Percentiles rank a stretch among this genome's conserved stretches.
Evolutionary conservation across 805 yeast species (phyloP).

Genomic region (Ogataea parapolymorpha): DNA sequence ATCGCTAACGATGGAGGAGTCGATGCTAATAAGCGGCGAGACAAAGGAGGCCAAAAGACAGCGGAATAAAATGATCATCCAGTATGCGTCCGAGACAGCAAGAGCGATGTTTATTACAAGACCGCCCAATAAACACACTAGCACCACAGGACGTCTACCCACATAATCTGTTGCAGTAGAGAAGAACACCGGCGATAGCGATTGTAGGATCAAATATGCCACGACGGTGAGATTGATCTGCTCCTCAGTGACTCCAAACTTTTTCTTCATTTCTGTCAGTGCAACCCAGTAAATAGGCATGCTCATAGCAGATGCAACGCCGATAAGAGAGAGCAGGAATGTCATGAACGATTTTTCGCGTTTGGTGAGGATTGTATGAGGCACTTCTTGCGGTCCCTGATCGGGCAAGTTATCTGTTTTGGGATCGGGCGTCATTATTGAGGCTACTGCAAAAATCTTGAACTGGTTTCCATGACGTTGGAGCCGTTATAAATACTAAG

Average conservation of each 20-base stretch:
- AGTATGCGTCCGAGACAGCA: conserved; percentile 54
- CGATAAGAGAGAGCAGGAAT: conserved; percentile 41
- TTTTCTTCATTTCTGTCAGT: conserved; percentile 49
- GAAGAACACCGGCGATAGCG: conserved; percentile 66
- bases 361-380: conserved; percentile 44
- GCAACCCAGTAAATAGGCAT: conserved; percentile 83
- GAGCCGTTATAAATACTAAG: too few species aligned
- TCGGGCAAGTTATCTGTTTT: neutral
- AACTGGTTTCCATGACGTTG: too few species aligned
- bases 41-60: conserved; percentile 77
- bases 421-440: neutral
- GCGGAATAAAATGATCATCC: conserved; percentile 62
- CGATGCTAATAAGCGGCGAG: conserved; percentile 70
- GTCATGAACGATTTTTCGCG: conserved; percentile 42
- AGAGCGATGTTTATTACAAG: conserved; percentile 63
- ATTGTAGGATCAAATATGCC: conserved; percentile 73
- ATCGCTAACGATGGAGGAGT: conserved; percentile 73
- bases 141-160: conserved; percentile 70
- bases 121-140: conserved; percentile 53
- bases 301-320: conserved; percentile 67
- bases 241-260: conserved; percentile 55
- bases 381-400: neutral
- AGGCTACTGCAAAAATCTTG: too few species aligned
- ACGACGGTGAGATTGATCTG: conserved; percentile 70
- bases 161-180: conserved; percentile 64